phyloP scores from a whole-genome alignment of 164 flowering plant species.

The Kingdonia uniflora region DNA sequence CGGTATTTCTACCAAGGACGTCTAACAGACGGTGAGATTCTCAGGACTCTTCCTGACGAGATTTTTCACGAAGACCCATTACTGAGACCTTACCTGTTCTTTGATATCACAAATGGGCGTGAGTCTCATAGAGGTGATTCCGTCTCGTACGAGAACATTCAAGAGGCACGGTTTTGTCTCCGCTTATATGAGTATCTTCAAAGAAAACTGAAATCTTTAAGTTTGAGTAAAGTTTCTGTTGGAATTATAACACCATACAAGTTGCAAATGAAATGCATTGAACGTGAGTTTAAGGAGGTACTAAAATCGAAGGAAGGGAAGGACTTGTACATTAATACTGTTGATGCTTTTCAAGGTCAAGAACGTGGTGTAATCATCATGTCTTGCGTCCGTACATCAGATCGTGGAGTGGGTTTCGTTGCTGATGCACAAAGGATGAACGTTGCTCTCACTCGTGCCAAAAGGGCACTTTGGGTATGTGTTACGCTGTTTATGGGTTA shows the following conservation, averaged over 20 bases:
- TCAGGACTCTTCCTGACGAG: slow-evolving; percentile 67
- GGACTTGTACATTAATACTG: slow-evolving; percentile 87
- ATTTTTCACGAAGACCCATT: slow-evolving; percentile 62
- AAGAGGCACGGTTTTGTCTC: slow-evolving; percentile 81
- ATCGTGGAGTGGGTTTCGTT: slow-evolving; percentile 94
- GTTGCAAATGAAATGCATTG: slow-evolving; percentile 85
- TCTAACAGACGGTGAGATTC: slow-evolving; percentile 81
- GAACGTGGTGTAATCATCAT: slow-evolving; percentile 95
- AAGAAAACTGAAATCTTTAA: slow-evolving; percentile 50
- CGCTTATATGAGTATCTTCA: slow-evolving; percentile 87
- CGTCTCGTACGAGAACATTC: slow-evolving; percentile 79
- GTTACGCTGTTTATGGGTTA: background rate
- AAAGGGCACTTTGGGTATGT: slow-evolving; percentile 92
- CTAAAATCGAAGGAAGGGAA: slow-evolving; percentile 82
- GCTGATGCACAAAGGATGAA: slow-evolving; percentile 96
- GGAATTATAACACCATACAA: slow-evolving; percentile 98
- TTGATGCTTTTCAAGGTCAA: slow-evolving; percentile 99
- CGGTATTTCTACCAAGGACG: slow-evolving; percentile 95
- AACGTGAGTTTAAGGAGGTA: slow-evolving; percentile 72
- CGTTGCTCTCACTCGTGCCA: slow-evolving; percentile 97
- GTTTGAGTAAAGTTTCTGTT: slow-evolving; percentile 59
- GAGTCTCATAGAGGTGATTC: slow-evolving; percentile 93
- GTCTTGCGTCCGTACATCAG: slow-evolving; percentile 98
- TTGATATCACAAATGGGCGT: slow-evolving; percentile 80
- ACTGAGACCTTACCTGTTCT: slow-evolving; percentile 76